Conservation (phyloP, 345 rosid species). For the Linum tenue region DNA sequence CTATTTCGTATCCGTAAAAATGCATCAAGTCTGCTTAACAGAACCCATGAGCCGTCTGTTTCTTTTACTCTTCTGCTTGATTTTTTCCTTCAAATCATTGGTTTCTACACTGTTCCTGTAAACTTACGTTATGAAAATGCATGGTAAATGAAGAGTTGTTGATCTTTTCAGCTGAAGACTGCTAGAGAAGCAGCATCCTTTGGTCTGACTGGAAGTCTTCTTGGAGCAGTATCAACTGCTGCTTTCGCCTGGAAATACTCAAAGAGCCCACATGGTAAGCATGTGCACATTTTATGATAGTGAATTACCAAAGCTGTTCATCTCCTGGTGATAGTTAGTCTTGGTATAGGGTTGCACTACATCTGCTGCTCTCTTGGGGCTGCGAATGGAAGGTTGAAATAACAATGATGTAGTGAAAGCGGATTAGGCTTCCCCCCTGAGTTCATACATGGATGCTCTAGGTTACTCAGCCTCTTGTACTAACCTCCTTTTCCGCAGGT, state of each 20-base stretch:
- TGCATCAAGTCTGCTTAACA: too few species aligned
- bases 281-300: too few species aligned
- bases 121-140: background rate
- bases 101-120: background rate
- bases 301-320: background rate
- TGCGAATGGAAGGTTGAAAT: background rate
- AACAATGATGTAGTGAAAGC: background rate
- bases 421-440: background rate
- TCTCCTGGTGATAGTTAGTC: background rate
- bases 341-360: too few species aligned
- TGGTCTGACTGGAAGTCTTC: constrained; percentile 45
- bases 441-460: background rate
- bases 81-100: background rate
- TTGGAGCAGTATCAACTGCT: constrained; percentile 78
- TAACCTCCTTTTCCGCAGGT: constrained; percentile 33
- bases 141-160: constrained; percentile 1
- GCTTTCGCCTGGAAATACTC: constrained; percentile 89
- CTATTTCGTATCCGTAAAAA: too few species aligned
- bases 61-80: background rate
- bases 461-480: background rate
- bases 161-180: constrained; percentile 56
- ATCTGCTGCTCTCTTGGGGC: background rate
- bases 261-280: constrained; percentile 66
- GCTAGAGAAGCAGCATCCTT: constrained; percentile 61
- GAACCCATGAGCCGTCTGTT: too few species aligned